Conservation (phyloP, 2,329 filamentous ascomycete species). For the Epichloe coenophiala region DNA sequence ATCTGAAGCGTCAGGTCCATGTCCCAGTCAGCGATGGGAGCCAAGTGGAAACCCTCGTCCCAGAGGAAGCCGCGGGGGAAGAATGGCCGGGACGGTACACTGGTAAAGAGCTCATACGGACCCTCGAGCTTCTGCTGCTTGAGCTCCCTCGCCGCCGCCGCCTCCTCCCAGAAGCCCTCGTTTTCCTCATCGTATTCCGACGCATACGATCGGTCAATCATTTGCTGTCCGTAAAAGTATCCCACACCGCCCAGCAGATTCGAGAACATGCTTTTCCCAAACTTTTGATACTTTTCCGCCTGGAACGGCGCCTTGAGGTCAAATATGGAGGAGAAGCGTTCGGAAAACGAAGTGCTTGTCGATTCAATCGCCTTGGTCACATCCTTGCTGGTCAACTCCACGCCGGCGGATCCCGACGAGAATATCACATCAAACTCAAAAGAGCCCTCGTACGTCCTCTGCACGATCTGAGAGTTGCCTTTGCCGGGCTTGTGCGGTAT, state of each 20-base stretch:
- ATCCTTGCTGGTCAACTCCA: slow-evolving; percentile 43
- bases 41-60: slow-evolving; percentile 94
- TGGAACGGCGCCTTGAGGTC: slow-evolving; percentile 64
- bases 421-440: slow-evolving; percentile 94
- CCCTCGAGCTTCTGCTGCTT: slow-evolving; percentile 60
- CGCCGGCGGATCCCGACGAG: slow-evolving; percentile 58
- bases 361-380: slow-evolving; percentile 57
- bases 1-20: slow-evolving; percentile 78
- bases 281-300: slow-evolving; percentile 57
- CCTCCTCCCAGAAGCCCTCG: slow-evolving; percentile 90
- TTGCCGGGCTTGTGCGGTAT: slow-evolving; percentile 52
- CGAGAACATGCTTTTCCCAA: slow-evolving; percentile 83
- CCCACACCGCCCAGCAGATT: slow-evolving; percentile 90
- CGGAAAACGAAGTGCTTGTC: slow-evolving; percentile 54
- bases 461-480: slow-evolving; percentile 77
- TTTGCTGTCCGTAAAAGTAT: slow-evolving; percentile 80
- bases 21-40: slow-evolving; percentile 90
- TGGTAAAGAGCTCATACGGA: slow-evolving; percentile 80
- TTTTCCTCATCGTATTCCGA: slow-evolving; percentile 88
- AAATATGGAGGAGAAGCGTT: slow-evolving; percentile 55
- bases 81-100: slow-evolving; percentile 84
- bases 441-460: slow-evolving; percentile 79
- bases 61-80: slow-evolving; percentile 94
- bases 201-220: slow-evolving; percentile 86
- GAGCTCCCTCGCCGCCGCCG: slow-evolving; percentile 62